Conservation (phyloP, 441 rosid genomes). For the Aleurites moluccanus region DNA sequence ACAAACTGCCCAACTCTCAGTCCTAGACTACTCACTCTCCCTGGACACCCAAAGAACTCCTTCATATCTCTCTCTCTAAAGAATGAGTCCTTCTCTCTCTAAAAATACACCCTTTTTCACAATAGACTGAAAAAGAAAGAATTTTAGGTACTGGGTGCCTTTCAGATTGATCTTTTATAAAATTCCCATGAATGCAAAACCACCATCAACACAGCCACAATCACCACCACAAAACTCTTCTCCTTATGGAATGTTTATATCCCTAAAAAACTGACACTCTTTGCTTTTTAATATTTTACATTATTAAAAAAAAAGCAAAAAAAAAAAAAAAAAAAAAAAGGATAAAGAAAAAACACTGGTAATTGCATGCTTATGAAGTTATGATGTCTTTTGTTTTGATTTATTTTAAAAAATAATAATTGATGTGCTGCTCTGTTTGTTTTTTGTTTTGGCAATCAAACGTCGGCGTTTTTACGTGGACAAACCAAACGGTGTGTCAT, state of each 20-base stretch:
- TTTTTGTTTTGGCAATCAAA: neutral
- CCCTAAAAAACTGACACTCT: slow-evolving; percentile 1
- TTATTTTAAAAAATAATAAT: no score
- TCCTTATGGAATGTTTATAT: slow-evolving; percentile 13
- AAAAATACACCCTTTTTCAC: neutral
- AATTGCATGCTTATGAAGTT: no score
- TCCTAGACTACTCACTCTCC: slow-evolving; percentile 44
- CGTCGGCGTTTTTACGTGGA: neutral
- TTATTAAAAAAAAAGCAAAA: neutral
- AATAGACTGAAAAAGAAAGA: neutral
- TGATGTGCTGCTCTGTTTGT: neutral
- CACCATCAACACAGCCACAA: neutral
- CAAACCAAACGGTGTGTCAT: neutral
- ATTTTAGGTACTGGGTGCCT: slow-evolving; percentile 1
- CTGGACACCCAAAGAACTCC: slow-evolving; percentile 52
- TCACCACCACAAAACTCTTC: neutral
- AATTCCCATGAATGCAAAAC: slow-evolving; percentile 1
- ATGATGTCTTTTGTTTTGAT: neutral
- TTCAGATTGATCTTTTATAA: slow-evolving; percentile 1
- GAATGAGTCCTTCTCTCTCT: neutral
- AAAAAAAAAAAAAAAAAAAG: neutral
- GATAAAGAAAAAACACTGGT: neutral
- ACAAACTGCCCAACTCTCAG: slow-evolving; percentile 47
- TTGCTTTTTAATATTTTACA: neutral
- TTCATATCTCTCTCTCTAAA: slow-evolving; percentile 40